A percentile compares a stretch with the other conserved stretches of the same genome.
phyloP scores from a whole-genome alignment of 2,329 filamentous ascomycete species.

The Tolypocladium nubicola region DNA sequence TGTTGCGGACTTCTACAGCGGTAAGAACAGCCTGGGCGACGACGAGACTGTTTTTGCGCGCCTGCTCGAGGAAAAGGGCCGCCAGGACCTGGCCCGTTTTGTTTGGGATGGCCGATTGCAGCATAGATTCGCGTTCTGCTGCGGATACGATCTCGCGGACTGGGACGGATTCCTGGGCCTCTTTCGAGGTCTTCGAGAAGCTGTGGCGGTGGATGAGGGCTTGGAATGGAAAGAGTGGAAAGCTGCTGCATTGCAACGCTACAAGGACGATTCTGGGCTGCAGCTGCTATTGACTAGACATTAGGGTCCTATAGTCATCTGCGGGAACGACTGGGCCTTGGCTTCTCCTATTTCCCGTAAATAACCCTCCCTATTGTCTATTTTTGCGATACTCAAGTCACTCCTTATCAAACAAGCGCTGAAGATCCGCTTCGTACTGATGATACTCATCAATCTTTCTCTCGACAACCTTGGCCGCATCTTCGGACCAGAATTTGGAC shows the following conservation, averaged over 20 bases:
- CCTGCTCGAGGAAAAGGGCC: conserved; percentile 19
- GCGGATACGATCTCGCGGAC: conserved; percentile 28
- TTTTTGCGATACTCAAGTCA: too few species aligned
- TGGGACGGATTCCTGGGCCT: conserved; percentile 31
- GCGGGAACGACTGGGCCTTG: too few species aligned
- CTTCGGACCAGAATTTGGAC: too few species aligned
- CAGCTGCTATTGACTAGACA: not conserved
- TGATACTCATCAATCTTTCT: too few species aligned
- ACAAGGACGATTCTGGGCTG: conserved; percentile 15
- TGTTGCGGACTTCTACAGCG: conserved; percentile 28
- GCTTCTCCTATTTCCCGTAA: too few species aligned
- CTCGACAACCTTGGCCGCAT: too few species aligned
- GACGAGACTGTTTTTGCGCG: conserved; percentile 27
- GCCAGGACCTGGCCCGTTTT: conserved; percentile 21
- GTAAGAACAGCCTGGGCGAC: conserved; percentile 21
- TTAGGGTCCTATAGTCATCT: not conserved
- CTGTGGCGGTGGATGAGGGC: conserved; percentile 18
- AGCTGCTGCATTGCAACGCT: conserved; percentile 20
- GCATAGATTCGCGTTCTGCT: conserved; percentile 30
- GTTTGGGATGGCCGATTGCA: conserved; percentile 26
- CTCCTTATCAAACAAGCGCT: too few species aligned
- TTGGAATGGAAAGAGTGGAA: conserved; percentile 29
- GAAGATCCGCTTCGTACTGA: too few species aligned
- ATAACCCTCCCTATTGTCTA: too few species aligned
- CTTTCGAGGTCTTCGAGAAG: conserved; percentile 26